Base-by-base conservation (phyloP, 2,329 filamentous ascomycete genomes). In the Ceratocystiopsis minuta region DNA sequence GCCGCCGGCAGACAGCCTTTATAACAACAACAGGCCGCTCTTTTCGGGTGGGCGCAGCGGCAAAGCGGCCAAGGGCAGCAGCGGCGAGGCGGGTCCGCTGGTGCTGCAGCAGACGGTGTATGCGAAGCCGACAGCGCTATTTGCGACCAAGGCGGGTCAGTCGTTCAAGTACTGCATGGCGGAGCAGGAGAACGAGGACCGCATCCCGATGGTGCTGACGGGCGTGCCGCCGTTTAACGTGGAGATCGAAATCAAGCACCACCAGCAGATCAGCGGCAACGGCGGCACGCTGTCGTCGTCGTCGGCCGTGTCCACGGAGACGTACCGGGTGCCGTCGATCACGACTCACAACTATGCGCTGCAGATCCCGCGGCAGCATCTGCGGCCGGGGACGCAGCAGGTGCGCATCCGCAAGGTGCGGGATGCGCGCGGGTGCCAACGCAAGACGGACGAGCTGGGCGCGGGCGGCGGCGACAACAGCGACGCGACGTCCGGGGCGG, bases 81-180 rank as follows among this genome's bases (percentile, higher is more conserved):
- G 18, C 14, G 20, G 3, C 6, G 17, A 28, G 11, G 13, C n/a
- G 31, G 15, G 67, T 16, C 73, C 79, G 6, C 57, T 95, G 32
- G 65, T 72, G 13, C 65, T 98, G 31, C 75, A 80, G 50, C 90
- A 98, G 58, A 79, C 70, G 18, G 85, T 98, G 39, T 80, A 94
- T 53, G 70, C 84, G 14, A 81, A 80, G 45, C 90, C 90, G 1
- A 75, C 78, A 3, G 90, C 87, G 4, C 68, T 71, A 6, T 98
- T 98, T 55, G 69, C 72, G 45, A 28, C 24, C 24, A 83, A 83
- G 50, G 84, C 87, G 3, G 87, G 87, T 15, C 90, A 90, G 58
- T 87, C 84, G 1, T 95, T 95, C 66, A 93, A 90, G 56, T 94
- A 88, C 60, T 98, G 90, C 62, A 80, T 86, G 57, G 78, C 86